Conservation (phyloP, 164 flowering plant species). For the Annona cherimola region DNA sequence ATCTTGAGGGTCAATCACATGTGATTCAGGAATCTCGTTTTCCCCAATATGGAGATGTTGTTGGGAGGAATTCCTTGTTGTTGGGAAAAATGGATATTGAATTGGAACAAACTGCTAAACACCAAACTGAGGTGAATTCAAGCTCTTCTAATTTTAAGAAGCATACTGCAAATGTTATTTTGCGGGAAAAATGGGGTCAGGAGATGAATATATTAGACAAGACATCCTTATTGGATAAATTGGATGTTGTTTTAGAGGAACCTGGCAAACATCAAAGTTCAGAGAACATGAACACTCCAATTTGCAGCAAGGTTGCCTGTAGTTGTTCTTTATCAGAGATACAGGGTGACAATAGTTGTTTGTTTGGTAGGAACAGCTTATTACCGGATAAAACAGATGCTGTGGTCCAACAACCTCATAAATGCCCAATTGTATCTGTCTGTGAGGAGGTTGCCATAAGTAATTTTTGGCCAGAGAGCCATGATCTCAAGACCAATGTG, state of each 20-base stretch:
- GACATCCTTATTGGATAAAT: not conserved
- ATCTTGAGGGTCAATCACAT: not conserved
- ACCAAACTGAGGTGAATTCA: constrained; percentile 5
- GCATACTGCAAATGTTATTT: not conserved
- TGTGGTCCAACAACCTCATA: not conserved
- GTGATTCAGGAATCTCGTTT: not conserved
- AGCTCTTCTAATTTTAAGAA: not conserved
- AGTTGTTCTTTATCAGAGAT: not conserved
- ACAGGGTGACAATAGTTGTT: not conserved
- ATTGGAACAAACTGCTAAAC: constrained; percentile 1
- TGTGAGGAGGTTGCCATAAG: constrained; percentile 1
- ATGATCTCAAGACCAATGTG: not conserved
- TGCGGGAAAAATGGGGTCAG: not conserved
- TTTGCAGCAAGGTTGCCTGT: constrained; percentile 1
- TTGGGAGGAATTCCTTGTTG: not conserved
- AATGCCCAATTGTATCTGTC: not conserved
- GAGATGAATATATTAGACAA: not conserved
- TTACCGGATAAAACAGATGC: not conserved
- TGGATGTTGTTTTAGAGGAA: not conserved
- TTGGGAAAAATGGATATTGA: not conserved
- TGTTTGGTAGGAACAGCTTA: not conserved
- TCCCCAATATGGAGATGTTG: not conserved
- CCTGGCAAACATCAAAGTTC: constrained; percentile 1
- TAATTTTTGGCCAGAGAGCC: not conserved
- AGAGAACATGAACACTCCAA: constrained; percentile 2